Evolutionary conservation across 257 asterid species (phyloP).

Genomic region (Schizonepeta tenuifolia): DNA sequence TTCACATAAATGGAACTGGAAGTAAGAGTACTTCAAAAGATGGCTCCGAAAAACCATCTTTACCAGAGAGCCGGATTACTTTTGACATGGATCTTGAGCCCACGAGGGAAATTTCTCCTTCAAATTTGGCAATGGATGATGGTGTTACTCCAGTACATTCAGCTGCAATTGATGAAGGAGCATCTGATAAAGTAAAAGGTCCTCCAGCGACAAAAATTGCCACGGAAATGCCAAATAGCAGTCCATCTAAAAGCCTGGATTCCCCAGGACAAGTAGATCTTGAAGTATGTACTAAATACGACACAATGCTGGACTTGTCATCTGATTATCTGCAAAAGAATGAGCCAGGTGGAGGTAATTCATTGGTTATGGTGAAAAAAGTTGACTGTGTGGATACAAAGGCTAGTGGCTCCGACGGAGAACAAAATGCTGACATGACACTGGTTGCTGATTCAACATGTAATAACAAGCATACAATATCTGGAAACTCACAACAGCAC

Average conservation of each 20-base stretch:
- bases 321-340: constrained; percentile 36
- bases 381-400: constrained; percentile 33
- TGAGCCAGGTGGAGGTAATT: constrained; percentile 42
- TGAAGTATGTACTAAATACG: constrained; percentile 44
- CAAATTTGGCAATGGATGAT: constrained; percentile 41
- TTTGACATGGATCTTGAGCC: constrained; percentile 45
- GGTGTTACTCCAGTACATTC: constrained; percentile 38
- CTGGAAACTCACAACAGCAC: constrained; percentile 38
- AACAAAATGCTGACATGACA: constrained; percentile 37
- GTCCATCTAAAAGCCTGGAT: constrained; percentile 44
- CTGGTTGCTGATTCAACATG: constrained; percentile 39
- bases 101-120: constrained; percentile 39
- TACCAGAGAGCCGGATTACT: constrained; percentile 37
- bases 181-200: constrained; percentile 36
- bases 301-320: constrained; percentile 32
- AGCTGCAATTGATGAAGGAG: constrained; percentile 40
- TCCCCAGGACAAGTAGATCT: constrained; percentile 40
- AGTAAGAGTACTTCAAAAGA: constrained; percentile 38
- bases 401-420: constrained; percentile 36
- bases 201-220: constrained; percentile 36
- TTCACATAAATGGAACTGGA: constrained; percentile 37
- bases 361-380: constrained; percentile 46
- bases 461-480: constrained; percentile 30
- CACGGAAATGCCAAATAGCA: constrained; percentile 39
- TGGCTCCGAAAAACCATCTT: constrained; percentile 39